Conservation (phyloP, 768 basidiomycete genomes). For the Suillus bovinus region DNA sequence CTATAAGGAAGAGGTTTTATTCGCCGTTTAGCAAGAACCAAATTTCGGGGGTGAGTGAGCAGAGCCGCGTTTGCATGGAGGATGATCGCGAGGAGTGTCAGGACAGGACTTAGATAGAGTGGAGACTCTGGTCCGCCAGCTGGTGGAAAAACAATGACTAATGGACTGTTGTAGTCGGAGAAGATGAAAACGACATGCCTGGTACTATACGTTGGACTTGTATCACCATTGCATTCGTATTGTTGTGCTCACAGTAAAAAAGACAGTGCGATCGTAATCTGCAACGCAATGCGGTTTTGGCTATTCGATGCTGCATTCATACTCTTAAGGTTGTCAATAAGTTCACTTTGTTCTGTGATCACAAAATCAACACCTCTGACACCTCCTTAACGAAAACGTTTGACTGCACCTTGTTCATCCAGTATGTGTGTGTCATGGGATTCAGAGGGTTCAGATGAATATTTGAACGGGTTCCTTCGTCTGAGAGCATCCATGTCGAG, state of each 20-base stretch:
- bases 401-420: constrained; percentile 51
- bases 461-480: constrained; percentile 47
- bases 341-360: constrained; percentile 57
- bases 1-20: constrained; percentile 34
- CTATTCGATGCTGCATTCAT: constrained; percentile 44
- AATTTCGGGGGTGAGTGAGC: constrained; percentile 39
- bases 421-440: constrained; percentile 36
- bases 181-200: constrained; percentile 54
- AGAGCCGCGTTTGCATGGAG: constrained; percentile 51
- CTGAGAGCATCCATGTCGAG: constrained; percentile 35
- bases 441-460: constrained; percentile 19
- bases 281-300: constrained; percentile 41
- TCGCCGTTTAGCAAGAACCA: constrained; percentile 25
- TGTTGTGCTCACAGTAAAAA: constrained; percentile 42
- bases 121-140: constrained; percentile 25
- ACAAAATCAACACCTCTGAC: constrained; percentile 9
- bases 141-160: constrained; percentile 45
- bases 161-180: constrained; percentile 46
- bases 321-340: constrained; percentile 50
- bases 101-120: constrained; percentile 45
- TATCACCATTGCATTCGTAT: not conserved
- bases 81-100: constrained; percentile 49
- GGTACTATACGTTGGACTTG: constrained; percentile 11
- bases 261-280: constrained; percentile 45
- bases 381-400: not conserved